Evolutionary conservation across 2,329 filamentous ascomycete genomes (phyloP), one percentile per base, ranked within the genome.

Genomic region (Fusarium vanettenii): DNA sequence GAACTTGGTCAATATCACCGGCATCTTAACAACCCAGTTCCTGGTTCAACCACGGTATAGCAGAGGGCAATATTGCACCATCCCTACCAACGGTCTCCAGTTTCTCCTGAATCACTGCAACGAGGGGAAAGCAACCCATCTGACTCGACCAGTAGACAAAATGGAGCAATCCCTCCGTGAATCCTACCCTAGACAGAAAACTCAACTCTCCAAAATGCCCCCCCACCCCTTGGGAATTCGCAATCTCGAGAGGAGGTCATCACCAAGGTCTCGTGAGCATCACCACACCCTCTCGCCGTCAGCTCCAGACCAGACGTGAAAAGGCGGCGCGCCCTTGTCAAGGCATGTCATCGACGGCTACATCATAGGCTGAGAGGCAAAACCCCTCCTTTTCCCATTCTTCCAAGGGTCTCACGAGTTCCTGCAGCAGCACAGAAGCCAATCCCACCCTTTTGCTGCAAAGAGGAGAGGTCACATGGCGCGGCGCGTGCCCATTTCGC

Each of bases 261-360:
- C 69, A 70, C 60, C 63, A 62, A 41, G 72, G 69, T 75, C 72
- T 60, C 69, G 72, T 74, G 72, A 74, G 62, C 61, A 52, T 73
- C 62, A 75, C 31, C 69, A 75, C 72, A 74, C 71, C 71, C 71
- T 66, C 61, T 41, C 27, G 27, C 10, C 18, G 27, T 52, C 27
- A 50, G 14, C 37, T 39, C 29, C 45, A 55, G 41, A 66, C 41
- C 33, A 14, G 16, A 29, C 29, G 29, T 31, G 14, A 62, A 18
- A 37, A 39, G 59, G 56, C 72, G 72, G 65, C 69, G 65, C 69
- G 71, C 64, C 71, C 37, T 74, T 67, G 45, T 60, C 64, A 60
- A 27, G 61, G 71, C 27, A 74, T 74, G 71, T 66, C 72, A 74
- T 74, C 55, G 18, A 55, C 31, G 8, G 18, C 31, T 22, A 37